Base-by-base conservation (phyloP, 768 basidiomycete genomes). In the Boletus sp. region DNA sequence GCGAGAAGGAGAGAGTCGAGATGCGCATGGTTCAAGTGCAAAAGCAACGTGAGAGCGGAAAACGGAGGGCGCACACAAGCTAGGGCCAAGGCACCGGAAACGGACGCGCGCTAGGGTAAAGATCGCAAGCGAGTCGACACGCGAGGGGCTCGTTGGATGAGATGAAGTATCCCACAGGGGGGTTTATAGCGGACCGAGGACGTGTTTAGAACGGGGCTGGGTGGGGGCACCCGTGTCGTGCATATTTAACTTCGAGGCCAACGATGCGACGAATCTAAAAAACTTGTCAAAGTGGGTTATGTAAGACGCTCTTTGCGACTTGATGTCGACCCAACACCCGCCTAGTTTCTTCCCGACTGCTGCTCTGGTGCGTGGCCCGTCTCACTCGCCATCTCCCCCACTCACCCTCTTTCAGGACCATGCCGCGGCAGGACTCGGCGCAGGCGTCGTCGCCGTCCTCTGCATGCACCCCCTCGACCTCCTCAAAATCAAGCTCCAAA, bases 381-480 rank as follows among this genome's bases (percentile, higher is more conserved):
- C 35, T 44, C 10, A 0, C 23, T 11, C 3, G 0, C 7, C 41
- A 0, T 40, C 14, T 2, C 25, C 8, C 8, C 0, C 9, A 4
- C 9, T 67, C 13, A 65, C 32, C 33, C 32, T n/a, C 19, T 21
- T 35, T 14, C 62, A 96, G 92, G 97, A 98, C 72, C 94, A 98
- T 85, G 94, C 96, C 32, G 84, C 85, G 50, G 92, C 93, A 41
- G 97, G 97, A 52, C 81, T 98, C 48, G 88, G 90, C 47, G 95
- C 97, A 37, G 97, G 97, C 53, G 84, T 92, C 61, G 86, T 88
- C 64, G 90, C 93, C 34, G 93, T 94, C 45, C 77, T 98, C 30
- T 91, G 91, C 72, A 95, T 98, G 92, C 94, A 98, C 70, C 97
- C 97, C 7, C 80, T 99, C 33, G 97, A 99, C 73, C 81, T 98